Evolutionary conservation across 2,329 filamentous ascomycete genomes (phyloP).

Genomic region (Trichocomaceae sp.): DNA sequence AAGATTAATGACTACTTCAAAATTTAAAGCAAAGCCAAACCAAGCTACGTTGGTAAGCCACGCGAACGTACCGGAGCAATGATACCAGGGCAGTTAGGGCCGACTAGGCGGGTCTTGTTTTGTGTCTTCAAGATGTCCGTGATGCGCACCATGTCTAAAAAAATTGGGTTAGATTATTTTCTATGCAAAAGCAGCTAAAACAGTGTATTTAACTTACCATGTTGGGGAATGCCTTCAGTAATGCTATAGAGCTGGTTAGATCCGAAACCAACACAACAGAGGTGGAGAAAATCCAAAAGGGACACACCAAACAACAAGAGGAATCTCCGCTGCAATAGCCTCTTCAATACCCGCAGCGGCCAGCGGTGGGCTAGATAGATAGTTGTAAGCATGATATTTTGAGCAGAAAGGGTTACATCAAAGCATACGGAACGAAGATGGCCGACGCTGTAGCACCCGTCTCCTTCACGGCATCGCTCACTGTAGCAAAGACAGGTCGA

Average conservation of each 20-base stretch:
- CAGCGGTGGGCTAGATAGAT: conserved; percentile 64
- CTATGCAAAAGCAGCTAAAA: neutral
- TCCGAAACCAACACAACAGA: conserved; percentile 1
- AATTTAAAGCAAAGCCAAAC: neutral
- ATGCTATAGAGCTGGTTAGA: conserved; percentile 47
- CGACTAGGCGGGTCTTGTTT: conserved; percentile 91
- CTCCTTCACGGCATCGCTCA: conserved; percentile 79
- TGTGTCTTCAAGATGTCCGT: conserved; percentile 97
- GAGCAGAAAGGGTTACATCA: too few relatives aligned
- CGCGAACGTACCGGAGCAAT: conserved; percentile 61
- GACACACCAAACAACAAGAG: conserved; percentile 75
- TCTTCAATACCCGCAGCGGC: conserved; percentile 96
- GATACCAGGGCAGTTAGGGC: conserved; percentile 97
- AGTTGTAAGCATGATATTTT: conserved; percentile 18
- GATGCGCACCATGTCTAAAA: conserved; percentile 92
- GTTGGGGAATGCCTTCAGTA: conserved; percentile 95
- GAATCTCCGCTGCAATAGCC: conserved; percentile 86
- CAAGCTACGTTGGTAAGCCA: neutral
- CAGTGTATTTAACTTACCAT: conserved; percentile 55
- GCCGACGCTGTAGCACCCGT: conserved; percentile 86
- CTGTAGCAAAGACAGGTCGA: conserved; percentile 86
- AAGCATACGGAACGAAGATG: conserved; percentile 86
- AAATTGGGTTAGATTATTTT: conserved; percentile 10
- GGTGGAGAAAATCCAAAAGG: neutral
- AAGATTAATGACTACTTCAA: neutral